phyloP scores from a whole-genome alignment of 805 yeast species.

The Metschnikowia vanudenii region DNA sequence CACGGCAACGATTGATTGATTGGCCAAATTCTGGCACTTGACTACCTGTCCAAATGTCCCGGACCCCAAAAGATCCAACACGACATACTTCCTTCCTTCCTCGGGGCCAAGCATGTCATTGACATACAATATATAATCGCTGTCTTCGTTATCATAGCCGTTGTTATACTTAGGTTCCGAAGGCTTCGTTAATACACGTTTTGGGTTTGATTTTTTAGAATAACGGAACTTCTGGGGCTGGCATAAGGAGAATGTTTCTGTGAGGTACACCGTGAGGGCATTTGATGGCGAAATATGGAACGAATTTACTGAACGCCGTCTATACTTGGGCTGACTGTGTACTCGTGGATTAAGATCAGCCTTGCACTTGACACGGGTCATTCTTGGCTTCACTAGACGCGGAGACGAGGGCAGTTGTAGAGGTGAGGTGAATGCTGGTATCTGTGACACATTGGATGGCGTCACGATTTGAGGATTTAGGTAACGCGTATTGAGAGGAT shows the following conservation, averaged over 20 bases:
- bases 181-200: slow-evolving; percentile 90
- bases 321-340: slow-evolving; percentile 63
- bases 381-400: slow-evolving; percentile 47
- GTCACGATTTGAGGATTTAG: slow-evolving; percentile 13
- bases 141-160: slow-evolving; percentile 84
- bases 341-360: slow-evolving; percentile 60
- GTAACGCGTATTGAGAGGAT: slow-evolving; percentile 15
- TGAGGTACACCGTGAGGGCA: slow-evolving; percentile 73
- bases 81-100: slow-evolving; percentile 83
- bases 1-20: slow-evolving; percentile 89
- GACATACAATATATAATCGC: slow-evolving; percentile 89
- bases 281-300: slow-evolving; percentile 72
- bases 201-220: slow-evolving; percentile 81
- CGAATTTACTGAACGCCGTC: slow-evolving; percentile 66
- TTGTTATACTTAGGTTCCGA: slow-evolving; percentile 76
- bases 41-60: slow-evolving; percentile 99
- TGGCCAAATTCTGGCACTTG: slow-evolving; percentile 77
- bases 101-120: slow-evolving; percentile 88
- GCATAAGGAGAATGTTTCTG: slow-evolving; percentile 81
- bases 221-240: slow-evolving; percentile 76
- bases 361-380: slow-evolving; percentile 39
- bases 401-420: slow-evolving; percentile 1
- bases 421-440: slow-evolving; percentile 3
- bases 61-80: slow-evolving; percentile 86
- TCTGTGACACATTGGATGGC: background rate